Evolutionary conservation across 2,329 filamentous ascomycete species (phyloP).

Genomic region (Colletotrichum lupini): DNA sequence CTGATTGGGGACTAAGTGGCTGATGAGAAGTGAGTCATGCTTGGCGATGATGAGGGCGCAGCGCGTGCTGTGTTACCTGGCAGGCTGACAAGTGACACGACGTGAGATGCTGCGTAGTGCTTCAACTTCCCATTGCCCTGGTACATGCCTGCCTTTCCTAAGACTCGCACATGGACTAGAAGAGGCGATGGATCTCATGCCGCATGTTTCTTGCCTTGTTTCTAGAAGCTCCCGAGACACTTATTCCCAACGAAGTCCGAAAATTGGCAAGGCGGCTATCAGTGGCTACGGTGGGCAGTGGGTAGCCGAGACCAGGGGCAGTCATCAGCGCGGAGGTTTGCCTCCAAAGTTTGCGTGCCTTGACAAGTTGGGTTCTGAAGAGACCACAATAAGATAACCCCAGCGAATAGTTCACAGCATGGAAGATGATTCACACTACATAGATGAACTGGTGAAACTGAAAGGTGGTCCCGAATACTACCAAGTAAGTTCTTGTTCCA

Average conservation of each 20-base stretch:
- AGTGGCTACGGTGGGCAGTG: not conserved
- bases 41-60: constrained; percentile 24
- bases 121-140: not conserved
- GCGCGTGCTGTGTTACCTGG: constrained; percentile 24
- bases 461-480: not conserved
- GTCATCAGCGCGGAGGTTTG: not conserved
- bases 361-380: not conserved
- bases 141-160: not conserved
- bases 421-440: not conserved
- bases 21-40: constrained; percentile 25
- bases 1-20: constrained; percentile 7
- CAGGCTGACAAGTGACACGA: constrained; percentile 12
- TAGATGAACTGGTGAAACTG: not conserved
- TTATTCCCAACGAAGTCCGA: not conserved
- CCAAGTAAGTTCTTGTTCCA: not conserved
- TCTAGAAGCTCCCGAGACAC: not conserved
- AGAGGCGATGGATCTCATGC: not conserved
- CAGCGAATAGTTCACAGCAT: not conserved
- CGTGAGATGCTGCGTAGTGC: not conserved
- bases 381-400: not conserved
- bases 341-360: not conserved
- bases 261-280: not conserved
- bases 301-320: not conserved
- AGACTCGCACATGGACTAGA: not conserved
- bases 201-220: not conserved